Base-by-base conservation (phyloP, 2,329 filamentous ascomycete genomes). In the Sclerotinia borealis region DNA sequence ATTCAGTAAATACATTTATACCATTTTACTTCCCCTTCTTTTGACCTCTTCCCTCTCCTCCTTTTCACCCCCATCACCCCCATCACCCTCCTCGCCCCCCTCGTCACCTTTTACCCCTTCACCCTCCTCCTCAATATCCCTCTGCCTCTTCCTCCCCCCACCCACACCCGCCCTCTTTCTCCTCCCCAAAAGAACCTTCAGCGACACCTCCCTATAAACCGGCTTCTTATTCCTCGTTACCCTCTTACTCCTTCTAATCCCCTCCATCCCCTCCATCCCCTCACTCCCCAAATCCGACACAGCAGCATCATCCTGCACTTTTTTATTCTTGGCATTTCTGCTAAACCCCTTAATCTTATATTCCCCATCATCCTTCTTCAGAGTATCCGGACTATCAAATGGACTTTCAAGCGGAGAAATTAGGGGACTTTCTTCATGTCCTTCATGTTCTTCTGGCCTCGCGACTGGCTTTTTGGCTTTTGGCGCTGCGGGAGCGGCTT, bases 91-190 rank as follows among this genome's bases (percentile, higher is more conserved):
- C 17, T 10, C 27, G 17, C 17, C 37, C 37, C 37, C 37, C 9
- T 7, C 43, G 13, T 47, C 22, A 7, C 7, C 22, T n/a, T 47
- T 22, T 15, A 39, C 37, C 4, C 8, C 27, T 22, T 22, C 25
- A 0, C 5, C 19, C 15, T 6, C 25, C 8, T 39, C 48, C 27
- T 13, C 47, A 27, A n/a, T 22, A 48, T 25, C 45, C 45, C 45
- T 8, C 59, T 61, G 52, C 27, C 59, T 61, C 27, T 61, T 61
- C n/a, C 15, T 45, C 19, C 59, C 37, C 15, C 10, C 37, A 55
- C 51, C 13, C 15, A 9, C 37, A 55, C 51, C 13, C 4, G 31
- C 5, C 22, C 27, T n/a, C n/a, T 49, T 49, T n/a, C 3, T 37
- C 29, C 17, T 48, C 11, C 43, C 56, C 9, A 45, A 56, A 25